Evolutionary conservation across 2,329 filamentous ascomycete species (phyloP).

Genomic region (Aureobasidium sp.): DNA sequence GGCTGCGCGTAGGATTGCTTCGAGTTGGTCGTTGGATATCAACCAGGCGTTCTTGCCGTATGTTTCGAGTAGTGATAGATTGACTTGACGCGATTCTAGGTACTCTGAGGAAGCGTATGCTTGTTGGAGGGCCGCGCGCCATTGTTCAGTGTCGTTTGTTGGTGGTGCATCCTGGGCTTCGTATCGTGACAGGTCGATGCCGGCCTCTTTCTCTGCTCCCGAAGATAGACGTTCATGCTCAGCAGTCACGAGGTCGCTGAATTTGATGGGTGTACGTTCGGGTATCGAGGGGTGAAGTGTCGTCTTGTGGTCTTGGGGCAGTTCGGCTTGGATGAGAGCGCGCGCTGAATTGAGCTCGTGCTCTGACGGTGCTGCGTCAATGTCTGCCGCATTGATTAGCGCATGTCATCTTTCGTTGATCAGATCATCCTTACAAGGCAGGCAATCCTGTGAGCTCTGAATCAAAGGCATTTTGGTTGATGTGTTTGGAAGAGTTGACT

Average conservation of each 20-base stretch:
- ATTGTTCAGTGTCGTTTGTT: conserved; percentile 36
- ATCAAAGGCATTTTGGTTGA: conserved; percentile 56
- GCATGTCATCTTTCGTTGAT: conserved; percentile 13
- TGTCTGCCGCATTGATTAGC: conserved; percentile 51
- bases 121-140: conserved; percentile 45
- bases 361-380: conserved; percentile 66
- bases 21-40: conserved; percentile 71
- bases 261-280: conserved; percentile 44
- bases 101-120: conserved; percentile 55
- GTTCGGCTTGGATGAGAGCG: conserved; percentile 62
- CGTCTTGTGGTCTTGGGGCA: conserved; percentile 42
- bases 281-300: conserved; percentile 55
- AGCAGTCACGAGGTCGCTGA: conserved; percentile 58
- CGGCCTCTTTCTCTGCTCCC: conserved; percentile 39
- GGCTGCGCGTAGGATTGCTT: conserved; percentile 60
- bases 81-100: conserved; percentile 48
- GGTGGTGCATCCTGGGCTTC: conserved; percentile 61
- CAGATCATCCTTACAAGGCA: conserved; percentile 57
- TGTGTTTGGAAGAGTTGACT: background rate
- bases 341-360: conserved; percentile 59
- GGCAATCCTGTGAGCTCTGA: conserved; percentile 66
- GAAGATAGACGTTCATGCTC: conserved; percentile 63
- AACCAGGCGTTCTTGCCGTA: conserved; percentile 91
- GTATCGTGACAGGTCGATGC: conserved; percentile 75
- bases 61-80: conserved; percentile 67